These are phyloP conservation scores for Dictyostelium purpureum DNA, from an alignment of 78 protist species.

Conservation along the genomic window DNA sequence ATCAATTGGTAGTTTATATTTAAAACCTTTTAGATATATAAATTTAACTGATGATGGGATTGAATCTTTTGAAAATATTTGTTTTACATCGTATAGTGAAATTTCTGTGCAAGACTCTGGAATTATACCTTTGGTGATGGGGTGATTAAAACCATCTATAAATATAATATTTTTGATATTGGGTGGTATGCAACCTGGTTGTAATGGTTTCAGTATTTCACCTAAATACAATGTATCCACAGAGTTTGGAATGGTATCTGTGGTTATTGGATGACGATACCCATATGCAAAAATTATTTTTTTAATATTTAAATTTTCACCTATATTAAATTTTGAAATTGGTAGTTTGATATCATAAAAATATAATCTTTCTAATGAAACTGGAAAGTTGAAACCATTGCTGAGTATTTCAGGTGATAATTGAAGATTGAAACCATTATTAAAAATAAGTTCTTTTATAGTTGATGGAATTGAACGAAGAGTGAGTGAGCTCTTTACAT, in stretches of 20 bases:
- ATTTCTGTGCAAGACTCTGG: background rate
- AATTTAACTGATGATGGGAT: conserved; percentile 2
- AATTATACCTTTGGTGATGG: background rate
- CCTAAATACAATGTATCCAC: background rate
- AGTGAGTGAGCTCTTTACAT: background rate
- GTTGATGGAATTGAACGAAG: background rate
- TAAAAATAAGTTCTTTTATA: background rate
- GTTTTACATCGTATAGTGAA: background rate
- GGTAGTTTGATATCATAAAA: background rate
- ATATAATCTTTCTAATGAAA: background rate
- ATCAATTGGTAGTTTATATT: conserved; percentile 6
- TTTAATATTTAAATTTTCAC: background rate
- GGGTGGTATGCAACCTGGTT: background rate
- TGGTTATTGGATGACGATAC: background rate
- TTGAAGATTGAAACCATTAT: background rate
- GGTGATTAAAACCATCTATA: background rate
- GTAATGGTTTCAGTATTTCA: background rate
- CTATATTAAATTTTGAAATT: background rate
- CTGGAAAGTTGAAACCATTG: conserved; percentile 12
- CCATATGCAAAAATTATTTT: conserved; percentile 9
- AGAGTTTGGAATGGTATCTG: background rate
- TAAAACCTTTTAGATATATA: background rate
- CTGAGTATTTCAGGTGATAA: background rate
- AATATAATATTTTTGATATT: background rate
- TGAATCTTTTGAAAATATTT: background rate